Conservation (phyloP, 257 asterid genomes). For the Solanum ahanhuiri region DNA sequence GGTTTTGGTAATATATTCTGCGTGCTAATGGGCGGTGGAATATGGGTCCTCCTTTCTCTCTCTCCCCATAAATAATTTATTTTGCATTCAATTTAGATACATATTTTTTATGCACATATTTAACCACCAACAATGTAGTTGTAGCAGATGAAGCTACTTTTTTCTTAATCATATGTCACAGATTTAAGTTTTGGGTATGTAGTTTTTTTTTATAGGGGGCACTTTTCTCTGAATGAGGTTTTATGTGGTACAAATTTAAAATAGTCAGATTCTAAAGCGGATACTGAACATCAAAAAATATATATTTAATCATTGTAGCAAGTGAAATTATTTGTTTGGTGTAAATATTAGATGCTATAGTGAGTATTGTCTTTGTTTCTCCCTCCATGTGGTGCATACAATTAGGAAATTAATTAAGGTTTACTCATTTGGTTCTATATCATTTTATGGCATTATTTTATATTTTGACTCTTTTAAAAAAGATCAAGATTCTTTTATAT, state of each 20-base stretch:
- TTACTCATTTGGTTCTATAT: background rate
- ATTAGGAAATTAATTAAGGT: background rate
- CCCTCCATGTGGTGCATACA: background rate
- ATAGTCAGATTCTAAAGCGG: fast-evolving
- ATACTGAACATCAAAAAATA: too few species aligned
- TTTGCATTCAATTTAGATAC: background rate
- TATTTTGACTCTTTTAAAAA: background rate
- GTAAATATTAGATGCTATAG: background rate
- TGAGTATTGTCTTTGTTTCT: background rate
- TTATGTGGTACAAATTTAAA: too few species aligned
- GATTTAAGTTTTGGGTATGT: too few species aligned
- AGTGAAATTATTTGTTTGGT: background rate
- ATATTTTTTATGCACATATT: background rate
- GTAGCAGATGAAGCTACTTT: fast-evolving
- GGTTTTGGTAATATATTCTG: constrained; percentile 5
- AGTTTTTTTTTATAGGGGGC: fast-evolving
- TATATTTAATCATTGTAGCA: background rate
- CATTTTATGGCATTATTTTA: background rate
- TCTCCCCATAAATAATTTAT: background rate
- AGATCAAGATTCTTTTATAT: background rate
- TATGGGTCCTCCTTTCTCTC: constrained; percentile 5
- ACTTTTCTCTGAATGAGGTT: too few species aligned
- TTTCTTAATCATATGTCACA: background rate
- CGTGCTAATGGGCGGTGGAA: constrained; percentile 17
- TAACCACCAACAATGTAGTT: background rate